Conservation (phyloP, 2,329 filamentous ascomycete genomes). For the Coniochaeta sp. region DNA sequence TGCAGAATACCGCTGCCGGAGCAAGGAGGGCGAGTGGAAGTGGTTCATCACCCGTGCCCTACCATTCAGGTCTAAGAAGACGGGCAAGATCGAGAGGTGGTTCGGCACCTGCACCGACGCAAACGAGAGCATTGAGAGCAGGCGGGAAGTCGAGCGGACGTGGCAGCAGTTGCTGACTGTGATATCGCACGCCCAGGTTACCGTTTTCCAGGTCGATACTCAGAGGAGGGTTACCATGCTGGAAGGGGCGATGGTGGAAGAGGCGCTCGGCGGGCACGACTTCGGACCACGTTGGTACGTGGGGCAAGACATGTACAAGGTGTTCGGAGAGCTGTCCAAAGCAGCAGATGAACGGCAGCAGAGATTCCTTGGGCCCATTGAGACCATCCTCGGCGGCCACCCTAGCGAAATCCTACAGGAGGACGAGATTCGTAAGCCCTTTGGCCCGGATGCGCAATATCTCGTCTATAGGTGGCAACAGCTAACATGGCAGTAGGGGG, state of each 20-base stretch:
- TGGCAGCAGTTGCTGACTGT: conserved; percentile 67
- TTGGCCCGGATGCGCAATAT: neutral
- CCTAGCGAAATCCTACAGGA: conserved; percentile 56
- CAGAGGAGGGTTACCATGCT: conserved; percentile 58
- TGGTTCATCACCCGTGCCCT: conserved; percentile 73
- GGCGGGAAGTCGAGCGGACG: conserved; percentile 57
- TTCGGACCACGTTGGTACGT: conserved; percentile 41
- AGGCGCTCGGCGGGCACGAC: conserved; percentile 30
- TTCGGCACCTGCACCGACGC: conserved; percentile 78
- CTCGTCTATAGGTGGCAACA: too few relatives aligned
- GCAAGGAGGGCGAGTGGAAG: conserved; percentile 61
- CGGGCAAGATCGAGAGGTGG: conserved; percentile 68
- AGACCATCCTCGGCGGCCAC: conserved; percentile 56
- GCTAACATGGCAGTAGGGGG: conserved; percentile 30
- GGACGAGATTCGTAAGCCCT: conserved; percentile 42
- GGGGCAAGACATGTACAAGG: conserved; percentile 56
- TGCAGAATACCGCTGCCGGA: conserved; percentile 64
- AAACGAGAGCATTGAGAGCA: conserved; percentile 64
- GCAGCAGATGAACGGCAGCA: conserved; percentile 34
- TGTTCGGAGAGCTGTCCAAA: conserved; percentile 46
- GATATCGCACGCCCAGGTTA: conserved; percentile 67
- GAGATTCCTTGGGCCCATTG: conserved; percentile 50
- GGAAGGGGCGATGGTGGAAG: conserved; percentile 58
- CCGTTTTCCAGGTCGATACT: conserved; percentile 65
- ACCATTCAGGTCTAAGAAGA: conserved; percentile 58